Conservation (phyloP, 2,329 filamentous ascomycete genomes). For the Calonectria montana region DNA sequence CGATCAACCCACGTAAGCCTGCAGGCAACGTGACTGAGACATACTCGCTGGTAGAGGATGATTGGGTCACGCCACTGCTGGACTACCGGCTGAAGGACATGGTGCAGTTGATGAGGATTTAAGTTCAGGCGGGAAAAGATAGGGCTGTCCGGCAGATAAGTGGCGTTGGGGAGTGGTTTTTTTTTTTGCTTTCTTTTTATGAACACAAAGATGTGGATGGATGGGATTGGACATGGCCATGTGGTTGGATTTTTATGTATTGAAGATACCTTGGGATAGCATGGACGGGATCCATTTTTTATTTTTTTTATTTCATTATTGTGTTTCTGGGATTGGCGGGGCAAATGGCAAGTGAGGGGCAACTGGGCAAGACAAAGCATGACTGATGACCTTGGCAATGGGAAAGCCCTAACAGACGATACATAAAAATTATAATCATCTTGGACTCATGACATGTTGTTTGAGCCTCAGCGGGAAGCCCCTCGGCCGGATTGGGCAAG, state of each 20-base stretch:
- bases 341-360: background rate
- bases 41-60: conserved; percentile 71
- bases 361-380: background rate
- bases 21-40: conserved; percentile 66
- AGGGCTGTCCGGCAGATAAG: background rate
- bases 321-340: background rate
- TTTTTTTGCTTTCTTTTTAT: conserved; percentile 25
- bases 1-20: conserved; percentile 74
- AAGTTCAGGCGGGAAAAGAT: background rate
- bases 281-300: background rate
- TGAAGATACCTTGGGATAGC: conserved; percentile 14
- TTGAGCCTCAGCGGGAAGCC: conserved; percentile 2
- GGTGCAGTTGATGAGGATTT: conserved; percentile 60
- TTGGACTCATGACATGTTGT: background rate
- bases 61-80: conserved; percentile 71
- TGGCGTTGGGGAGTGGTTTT: conserved; percentile 19
- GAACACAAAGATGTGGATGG: background rate
- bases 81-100: conserved; percentile 74
- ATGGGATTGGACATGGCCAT: background rate
- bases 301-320: too few species aligned
- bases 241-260: background rate
- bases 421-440: background rate
- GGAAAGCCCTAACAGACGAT: background rate
- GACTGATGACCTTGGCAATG: background rate
- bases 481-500: conserved; percentile 3